Evolutionary conservation across 2,329 filamentous ascomycete genomes (phyloP).

Genomic region (Ceratocystis papillata): DNA sequence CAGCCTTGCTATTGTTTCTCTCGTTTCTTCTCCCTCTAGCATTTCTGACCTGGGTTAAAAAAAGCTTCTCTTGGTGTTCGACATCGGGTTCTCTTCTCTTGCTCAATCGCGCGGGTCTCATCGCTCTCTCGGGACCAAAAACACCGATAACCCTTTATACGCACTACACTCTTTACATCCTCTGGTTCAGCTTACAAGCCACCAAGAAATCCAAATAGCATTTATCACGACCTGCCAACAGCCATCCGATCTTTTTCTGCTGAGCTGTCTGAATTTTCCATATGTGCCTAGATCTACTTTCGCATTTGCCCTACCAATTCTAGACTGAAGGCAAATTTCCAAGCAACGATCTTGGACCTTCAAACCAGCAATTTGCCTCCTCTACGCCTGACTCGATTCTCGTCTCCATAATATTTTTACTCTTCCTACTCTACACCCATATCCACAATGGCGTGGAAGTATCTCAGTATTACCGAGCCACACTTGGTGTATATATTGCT

Average conservation of each 20-base stretch:
- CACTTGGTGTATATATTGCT: conserved; percentile 98
- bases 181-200: background rate
- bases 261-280: background rate
- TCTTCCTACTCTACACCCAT: conserved; percentile 5
- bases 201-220: background rate
- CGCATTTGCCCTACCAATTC: background rate
- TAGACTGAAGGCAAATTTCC: background rate
- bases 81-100: background rate
- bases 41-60: background rate
- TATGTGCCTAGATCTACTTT: background rate
- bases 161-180: background rate
- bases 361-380: background rate
- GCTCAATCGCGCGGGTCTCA: background rate
- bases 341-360: background rate
- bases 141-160: too few species aligned
- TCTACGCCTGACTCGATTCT: background rate
- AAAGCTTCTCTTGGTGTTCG: conserved; percentile 6
- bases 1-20: conserved; percentile 4
- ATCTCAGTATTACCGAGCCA: conserved; percentile 78
- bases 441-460: conserved; percentile 59
- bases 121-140: background rate
- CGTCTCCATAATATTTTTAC: background rate
- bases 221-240: background rate
- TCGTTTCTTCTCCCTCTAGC: background rate
- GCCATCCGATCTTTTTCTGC: background rate